Percentiles rank a stretch among this genome's conserved stretches.
Conservation (phyloP, 345 rosid species). For the Carallia brachiata region DNA sequence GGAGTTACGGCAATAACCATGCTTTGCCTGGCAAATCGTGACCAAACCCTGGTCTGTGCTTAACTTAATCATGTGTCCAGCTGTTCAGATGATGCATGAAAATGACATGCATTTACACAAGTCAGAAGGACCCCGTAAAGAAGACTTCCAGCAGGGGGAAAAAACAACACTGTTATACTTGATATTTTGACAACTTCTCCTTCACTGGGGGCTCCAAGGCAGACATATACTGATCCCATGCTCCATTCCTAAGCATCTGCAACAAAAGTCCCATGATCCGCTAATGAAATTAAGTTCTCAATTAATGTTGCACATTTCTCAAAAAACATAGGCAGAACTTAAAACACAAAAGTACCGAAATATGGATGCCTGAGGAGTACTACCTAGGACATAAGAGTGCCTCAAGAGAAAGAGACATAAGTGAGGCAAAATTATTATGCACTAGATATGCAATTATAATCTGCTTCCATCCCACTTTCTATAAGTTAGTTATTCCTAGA, state of each 20-base stretch:
- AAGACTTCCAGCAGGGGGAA: slow-evolving; percentile 7
- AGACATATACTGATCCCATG: slow-evolving; percentile 85
- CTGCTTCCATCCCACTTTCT: too few species aligned
- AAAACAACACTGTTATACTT: slow-evolving; percentile 38
- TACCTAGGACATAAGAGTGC: too few species aligned
- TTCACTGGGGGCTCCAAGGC: slow-evolving; percentile 80
- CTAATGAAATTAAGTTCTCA: neutral
- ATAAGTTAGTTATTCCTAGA: too few species aligned
- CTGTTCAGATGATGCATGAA: slow-evolving; percentile 20
- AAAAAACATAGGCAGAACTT: neutral
- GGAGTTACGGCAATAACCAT: slow-evolving; percentile 12
- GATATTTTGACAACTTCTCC: slow-evolving; percentile 82
- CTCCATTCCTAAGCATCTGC: slow-evolving; percentile 86
- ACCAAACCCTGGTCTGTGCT: slow-evolving; percentile 25
- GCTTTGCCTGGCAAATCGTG: slow-evolving; percentile 21
- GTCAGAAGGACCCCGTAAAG: slow-evolving; percentile 16
- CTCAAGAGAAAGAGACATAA: too few species aligned
- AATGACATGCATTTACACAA: slow-evolving; percentile 12
- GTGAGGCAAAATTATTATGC: too few species aligned
- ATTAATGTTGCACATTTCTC: too few species aligned
- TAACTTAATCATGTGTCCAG: slow-evolving; percentile 20
- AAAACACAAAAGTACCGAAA: neutral
- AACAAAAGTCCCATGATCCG: slow-evolving; percentile 2
- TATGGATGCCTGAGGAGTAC: too few species aligned
- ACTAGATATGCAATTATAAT: too few species aligned